Base-by-base conservation (phyloP, 2,329 filamentous ascomycete genomes). In the Graphiopsis chlorocephala region DNA sequence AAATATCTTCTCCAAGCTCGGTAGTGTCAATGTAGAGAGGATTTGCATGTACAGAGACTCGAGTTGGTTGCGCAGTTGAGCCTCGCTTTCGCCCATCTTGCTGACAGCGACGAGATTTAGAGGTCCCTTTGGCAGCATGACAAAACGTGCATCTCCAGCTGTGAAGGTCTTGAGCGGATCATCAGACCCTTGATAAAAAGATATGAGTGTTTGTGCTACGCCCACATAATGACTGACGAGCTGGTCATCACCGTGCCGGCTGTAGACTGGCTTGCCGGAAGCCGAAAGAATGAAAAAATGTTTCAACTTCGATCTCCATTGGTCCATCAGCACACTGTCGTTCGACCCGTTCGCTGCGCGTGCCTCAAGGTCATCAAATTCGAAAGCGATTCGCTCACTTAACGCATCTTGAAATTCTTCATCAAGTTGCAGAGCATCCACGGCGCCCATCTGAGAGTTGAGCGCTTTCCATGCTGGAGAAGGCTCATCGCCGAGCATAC, bases 31-130 rank as follows among this genome's bases (percentile, higher is more conserved):
- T 0, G 96, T 99, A 1, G 95, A 98, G 28, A 99, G 79, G 60
- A 99, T 97, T 77, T 99, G 95, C 91, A 97, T 98, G 77, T 99
- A 99, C 42, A 99, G 80, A 14, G 94, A 93, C 69, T 97, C 93
- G 2, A 99, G 86, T 76, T 99, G 95, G 23, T 88, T 86, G 62
- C 91, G 87, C 23, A 99, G 84, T 76, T 99, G 94, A 4, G 86
- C 81, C 74, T 98, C 94, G 75, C 92, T 97, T 77, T 99, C 95
- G n/a, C 90, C 88, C 12, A 99, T 85, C 67, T 89, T 90, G 74
- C 93, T 97, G 73, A 98, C 95, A 52, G 93, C 94, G 57, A 98
- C 91, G 52, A 99, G 88, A 75, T 98, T 96, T 47, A 99, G 83
- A 12, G 93, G 92, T 0, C 93, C 94, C 75, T 93, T 89, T 3